Evolutionary conservation across 768 basidiomycete species (phyloP).

Genomic region (Ramaria sp.): DNA sequence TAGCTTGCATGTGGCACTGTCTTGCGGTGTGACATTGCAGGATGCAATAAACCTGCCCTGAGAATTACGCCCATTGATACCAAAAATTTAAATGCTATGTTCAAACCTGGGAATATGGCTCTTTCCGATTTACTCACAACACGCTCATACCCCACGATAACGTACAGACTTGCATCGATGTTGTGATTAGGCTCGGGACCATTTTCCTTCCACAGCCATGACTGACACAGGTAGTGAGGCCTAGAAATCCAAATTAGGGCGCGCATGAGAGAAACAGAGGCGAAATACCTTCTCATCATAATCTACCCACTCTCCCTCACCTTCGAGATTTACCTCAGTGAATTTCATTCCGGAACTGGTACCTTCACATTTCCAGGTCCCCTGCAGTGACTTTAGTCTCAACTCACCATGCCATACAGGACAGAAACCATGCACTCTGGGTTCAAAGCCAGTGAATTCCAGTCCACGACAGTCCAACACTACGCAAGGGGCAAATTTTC

Average conservation of each 20-base stretch:
- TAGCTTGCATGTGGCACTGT: too few relatives aligned
- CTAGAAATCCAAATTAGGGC: constrained; percentile 24
- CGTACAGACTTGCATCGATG: not conserved
- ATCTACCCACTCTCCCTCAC: constrained; percentile 68
- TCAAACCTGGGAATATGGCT: not conserved
- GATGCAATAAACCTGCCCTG: too few relatives aligned
- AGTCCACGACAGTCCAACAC: constrained; percentile 79
- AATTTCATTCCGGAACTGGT: constrained; percentile 44
- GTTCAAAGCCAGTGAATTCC: constrained; percentile 73
- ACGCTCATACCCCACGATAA: not conserved
- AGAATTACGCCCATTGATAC: too few relatives aligned
- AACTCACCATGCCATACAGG: not conserved
- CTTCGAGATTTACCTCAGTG: constrained; percentile 47
- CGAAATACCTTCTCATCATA: constrained; percentile 78
- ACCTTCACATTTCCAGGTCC: constrained; percentile 70
- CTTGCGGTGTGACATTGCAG: too few relatives aligned
- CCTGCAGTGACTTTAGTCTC: constrained; percentile 31
- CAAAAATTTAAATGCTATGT: too few relatives aligned
- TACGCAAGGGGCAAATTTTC: constrained; percentile 52
- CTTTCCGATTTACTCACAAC: not conserved
- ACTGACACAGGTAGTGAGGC: constrained; percentile 56
- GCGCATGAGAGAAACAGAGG: not conserved
- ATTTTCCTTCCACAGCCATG: constrained; percentile 53
- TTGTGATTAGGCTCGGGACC: constrained; percentile 46
- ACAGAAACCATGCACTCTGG: constrained; percentile 34